Evolutionary conservation across 139 green algal species (phyloP).

Genomic region (Ettlia oleoabundans): DNA sequence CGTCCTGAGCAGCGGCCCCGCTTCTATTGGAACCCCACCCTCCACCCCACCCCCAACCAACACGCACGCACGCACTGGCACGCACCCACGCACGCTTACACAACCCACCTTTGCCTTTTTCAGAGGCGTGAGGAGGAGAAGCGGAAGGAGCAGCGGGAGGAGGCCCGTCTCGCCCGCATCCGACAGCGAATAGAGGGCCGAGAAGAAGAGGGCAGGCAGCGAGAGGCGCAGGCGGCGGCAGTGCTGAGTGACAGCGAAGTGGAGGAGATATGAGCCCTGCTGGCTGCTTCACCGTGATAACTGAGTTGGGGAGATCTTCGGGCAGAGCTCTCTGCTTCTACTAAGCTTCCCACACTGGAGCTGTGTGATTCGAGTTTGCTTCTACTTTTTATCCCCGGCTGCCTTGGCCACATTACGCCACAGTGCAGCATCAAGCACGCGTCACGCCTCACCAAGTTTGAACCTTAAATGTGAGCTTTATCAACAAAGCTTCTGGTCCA

Average conservation of each 20-base stretch:
- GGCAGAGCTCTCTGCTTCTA: not conserved
- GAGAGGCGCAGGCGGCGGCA: not conserved
- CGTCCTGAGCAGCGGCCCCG: too few species aligned
- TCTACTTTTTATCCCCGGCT: too few species aligned
- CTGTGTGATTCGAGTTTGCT: too few species aligned
- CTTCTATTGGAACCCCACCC: too few species aligned
- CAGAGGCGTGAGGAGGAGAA: conserved; percentile 31
- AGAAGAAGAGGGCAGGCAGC: not conserved
- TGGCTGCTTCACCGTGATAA: not conserved
- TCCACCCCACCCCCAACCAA: not conserved
- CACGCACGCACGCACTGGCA: not conserved
- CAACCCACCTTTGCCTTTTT: not conserved
- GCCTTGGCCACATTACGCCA: too few species aligned
- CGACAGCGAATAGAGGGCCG: conserved; percentile 21
- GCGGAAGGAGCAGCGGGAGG: conserved; percentile 22
- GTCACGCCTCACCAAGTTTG: too few species aligned
- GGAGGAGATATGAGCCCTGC: not conserved
- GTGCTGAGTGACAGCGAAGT: not conserved
- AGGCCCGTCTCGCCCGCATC: conserved; percentile 26
- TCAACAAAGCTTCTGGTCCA: too few species aligned
- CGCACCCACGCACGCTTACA: not conserved
- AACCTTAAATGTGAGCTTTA: too few species aligned
- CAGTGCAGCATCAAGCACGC: too few species aligned
- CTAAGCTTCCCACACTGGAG: not conserved
- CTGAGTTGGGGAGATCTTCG: not conserved